These are phyloP conservation scores for Cyclostephanos tholiformis DNA, from an alignment of 108 stramenopile genomes.

Conservation along the genomic window DNA sequence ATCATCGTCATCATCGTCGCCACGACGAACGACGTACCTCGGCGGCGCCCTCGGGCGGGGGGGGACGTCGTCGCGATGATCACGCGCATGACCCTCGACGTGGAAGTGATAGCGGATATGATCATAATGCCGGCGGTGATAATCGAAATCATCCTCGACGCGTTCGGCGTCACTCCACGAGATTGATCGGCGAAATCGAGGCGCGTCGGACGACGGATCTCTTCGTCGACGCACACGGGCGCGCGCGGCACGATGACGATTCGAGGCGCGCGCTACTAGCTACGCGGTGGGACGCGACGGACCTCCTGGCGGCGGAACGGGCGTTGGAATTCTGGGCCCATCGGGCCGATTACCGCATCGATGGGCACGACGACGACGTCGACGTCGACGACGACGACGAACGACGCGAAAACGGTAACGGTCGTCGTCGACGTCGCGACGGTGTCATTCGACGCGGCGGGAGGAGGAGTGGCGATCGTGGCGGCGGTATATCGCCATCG, in stretches of 20 bases:
- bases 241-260: background rate
- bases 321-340: slow-evolving; percentile 45
- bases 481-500: background rate
- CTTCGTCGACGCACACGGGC: background rate
- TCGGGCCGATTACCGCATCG: slow-evolving; percentile 6
- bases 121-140: too few species aligned
- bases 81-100: too few species aligned
- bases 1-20: too few species aligned
- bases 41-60: too few species aligned
- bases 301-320: slow-evolving; percentile 24
- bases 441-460: background rate
- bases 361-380: slow-evolving; percentile 1
- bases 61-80: too few species aligned
- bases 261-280: too few species aligned
- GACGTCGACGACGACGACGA: background rate
- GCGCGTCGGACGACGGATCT: slow-evolving; percentile 19
- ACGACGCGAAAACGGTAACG: background rate
- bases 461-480: background rate
- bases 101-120: too few species aligned
- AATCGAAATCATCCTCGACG: background rate
- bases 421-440: background rate
- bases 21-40: too few species aligned
- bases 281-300: slow-evolving; percentile 5
- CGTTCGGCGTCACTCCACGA: slow-evolving; percentile 4
- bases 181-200: slow-evolving; percentile 13